Evolutionary conservation across 2,329 filamentous ascomycete species (phyloP).

Genomic region (Phoma herbarum): DNA sequence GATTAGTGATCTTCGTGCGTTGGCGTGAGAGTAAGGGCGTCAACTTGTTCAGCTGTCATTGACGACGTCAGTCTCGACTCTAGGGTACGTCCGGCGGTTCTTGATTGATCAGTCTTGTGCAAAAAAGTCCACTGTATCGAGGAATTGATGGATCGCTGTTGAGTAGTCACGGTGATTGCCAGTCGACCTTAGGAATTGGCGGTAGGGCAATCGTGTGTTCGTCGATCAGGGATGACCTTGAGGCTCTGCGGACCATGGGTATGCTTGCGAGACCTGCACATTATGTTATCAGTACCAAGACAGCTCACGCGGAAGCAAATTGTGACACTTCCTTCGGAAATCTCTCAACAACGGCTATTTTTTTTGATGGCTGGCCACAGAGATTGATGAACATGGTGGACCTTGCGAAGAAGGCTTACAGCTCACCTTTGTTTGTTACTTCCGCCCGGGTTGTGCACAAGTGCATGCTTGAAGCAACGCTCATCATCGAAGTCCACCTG

Average conservation of each 20-base stretch:
- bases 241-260: slow-evolving; percentile 1
- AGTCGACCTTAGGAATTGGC: neutral
- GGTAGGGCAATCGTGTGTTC: neutral
- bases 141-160: neutral
- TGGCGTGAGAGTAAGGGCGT: neutral
- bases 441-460: too few relatives aligned
- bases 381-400: neutral
- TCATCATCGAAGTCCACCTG: neutral
- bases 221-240: neutral
- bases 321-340: neutral
- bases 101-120: neutral
- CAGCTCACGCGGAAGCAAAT: neutral
- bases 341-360: neutral
- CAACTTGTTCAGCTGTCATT: neutral
- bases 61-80: neutral
- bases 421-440: neutral
- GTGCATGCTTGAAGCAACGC: neutral
- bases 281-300: neutral
- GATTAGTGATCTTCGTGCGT: slow-evolving; percentile 6
- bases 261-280: neutral
- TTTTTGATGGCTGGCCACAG: neutral
- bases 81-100: neutral
- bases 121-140: neutral
- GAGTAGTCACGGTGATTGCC: neutral
- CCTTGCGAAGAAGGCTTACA: neutral